Evolutionary conservation across 176 grass and related monocot species (phyloP).

Genomic region (Carex pumila): DNA sequence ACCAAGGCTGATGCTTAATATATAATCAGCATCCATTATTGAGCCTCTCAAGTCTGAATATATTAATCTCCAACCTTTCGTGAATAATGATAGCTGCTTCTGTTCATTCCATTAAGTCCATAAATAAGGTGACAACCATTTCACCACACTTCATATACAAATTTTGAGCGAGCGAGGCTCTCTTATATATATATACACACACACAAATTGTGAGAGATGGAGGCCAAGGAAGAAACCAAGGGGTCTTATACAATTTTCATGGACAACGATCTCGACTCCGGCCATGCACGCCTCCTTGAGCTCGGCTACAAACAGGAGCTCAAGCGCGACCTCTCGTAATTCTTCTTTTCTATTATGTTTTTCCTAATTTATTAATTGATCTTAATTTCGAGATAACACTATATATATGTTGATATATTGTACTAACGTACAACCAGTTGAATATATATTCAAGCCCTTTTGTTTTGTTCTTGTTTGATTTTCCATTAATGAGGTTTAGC

Average conservation of each 20-base stretch:
- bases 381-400: background rate
- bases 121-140: background rate
- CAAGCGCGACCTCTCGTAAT: constrained; percentile 87
- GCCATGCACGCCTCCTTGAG: constrained; percentile 50
- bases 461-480: background rate
- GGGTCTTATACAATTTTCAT: background rate
- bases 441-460: no score
- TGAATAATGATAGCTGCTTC: background rate
- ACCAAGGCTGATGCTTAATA: no score
- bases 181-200: background rate
- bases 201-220: background rate
- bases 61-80: background rate
- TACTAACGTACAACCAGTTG: no score
- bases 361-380: background rate
- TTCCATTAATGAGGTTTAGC: background rate
- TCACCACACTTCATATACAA: background rate
- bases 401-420: background rate
- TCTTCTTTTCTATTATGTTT: background rate
- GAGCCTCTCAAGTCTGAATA: background rate
- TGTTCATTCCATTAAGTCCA: background rate
- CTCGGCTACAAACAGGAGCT: constrained; percentile 96
- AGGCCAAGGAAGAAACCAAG: constrained; percentile 1
- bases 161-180: background rate
- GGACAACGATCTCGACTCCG: constrained; percentile 30
- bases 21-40: background rate